Evolutionary conservation across 2,329 filamentous ascomycete species (phyloP).

Genomic region (Gremmenia infestans): DNA sequence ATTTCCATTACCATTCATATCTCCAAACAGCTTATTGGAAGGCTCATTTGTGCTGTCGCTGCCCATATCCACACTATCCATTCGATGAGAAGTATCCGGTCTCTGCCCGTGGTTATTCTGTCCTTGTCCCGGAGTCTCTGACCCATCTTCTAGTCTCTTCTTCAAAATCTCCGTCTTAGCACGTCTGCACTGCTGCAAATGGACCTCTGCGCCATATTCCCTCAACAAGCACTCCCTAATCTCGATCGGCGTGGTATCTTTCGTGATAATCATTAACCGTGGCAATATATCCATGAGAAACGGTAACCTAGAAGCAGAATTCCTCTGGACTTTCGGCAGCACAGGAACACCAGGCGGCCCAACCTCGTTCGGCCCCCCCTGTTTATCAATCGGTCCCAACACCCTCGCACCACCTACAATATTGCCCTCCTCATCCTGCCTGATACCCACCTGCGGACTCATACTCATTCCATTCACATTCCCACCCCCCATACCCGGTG

Average conservation of each 20-base stretch:
- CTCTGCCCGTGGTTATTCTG: constrained; percentile 1
- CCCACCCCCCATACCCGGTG: constrained; percentile 12
- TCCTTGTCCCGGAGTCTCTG: background rate
- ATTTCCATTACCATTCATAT: constrained; percentile 10
- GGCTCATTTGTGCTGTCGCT: constrained; percentile 17
- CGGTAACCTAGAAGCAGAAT: constrained; percentile 35
- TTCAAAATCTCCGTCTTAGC: constrained; percentile 32
- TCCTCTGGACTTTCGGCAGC: constrained; percentile 30
- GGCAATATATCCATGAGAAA: constrained; percentile 58
- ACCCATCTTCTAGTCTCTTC: constrained; percentile 15
- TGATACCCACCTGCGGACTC: constrained; percentile 21
- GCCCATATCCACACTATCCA: constrained; percentile 8
- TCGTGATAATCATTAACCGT: constrained; percentile 51
- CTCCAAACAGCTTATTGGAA: constrained; percentile 17
- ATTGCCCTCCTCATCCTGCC: constrained; percentile 27
- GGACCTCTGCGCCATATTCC: constrained; percentile 30
- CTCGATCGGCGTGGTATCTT: constrained; percentile 54
- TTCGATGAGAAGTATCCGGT: background rate
- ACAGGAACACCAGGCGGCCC: constrained; percentile 18
- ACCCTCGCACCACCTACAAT: constrained; percentile 28
- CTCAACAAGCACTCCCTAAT: constrained; percentile 52
- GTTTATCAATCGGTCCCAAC: constrained; percentile 19
- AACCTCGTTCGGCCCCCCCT: background rate
- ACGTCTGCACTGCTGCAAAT: constrained; percentile 31
- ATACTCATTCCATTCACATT: constrained; percentile 3